Evolutionary conservation across 495 filamentous ascomycete species (phyloP).

Genomic region (Aspergillus bertholletiae): DNA sequence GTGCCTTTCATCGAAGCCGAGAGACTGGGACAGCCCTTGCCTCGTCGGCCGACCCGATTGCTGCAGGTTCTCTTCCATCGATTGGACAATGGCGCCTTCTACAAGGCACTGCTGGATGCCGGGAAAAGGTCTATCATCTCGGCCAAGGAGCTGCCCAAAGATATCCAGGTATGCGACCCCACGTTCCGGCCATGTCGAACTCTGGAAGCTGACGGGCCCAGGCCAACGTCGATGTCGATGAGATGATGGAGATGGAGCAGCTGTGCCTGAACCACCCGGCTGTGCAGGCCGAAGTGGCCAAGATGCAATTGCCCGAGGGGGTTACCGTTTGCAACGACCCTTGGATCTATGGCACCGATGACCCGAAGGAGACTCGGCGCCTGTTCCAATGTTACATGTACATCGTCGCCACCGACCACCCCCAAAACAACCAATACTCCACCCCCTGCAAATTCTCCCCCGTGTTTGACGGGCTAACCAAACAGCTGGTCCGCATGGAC

Average conservation of each 20-base stretch:
- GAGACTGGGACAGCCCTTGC: conserved; percentile 28
- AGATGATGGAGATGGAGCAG: conserved; percentile 38
- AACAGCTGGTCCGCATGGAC: conserved; percentile 57
- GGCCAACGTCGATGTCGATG: no score
- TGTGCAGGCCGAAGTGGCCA: conserved; percentile 39
- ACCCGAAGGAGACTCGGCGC: conserved; percentile 31
- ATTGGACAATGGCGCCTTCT: conserved; percentile 39
- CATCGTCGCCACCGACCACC: conserved; percentile 35
- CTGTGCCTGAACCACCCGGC: conserved; percentile 38
- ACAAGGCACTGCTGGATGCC: conserved; percentile 40
- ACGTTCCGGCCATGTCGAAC: conserved; percentile 24
- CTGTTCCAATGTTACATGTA: conserved; percentile 48
- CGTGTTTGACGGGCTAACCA: conserved; percentile 62
- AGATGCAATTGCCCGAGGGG: conserved; percentile 35
- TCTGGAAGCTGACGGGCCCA: conserved; percentile 34
- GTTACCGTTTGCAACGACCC: conserved; percentile 44
- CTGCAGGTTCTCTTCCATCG: conserved; percentile 39
- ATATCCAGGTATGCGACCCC: conserved; percentile 30
- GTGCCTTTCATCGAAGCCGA: conserved; percentile 42
- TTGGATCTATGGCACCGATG: conserved; percentile 45
- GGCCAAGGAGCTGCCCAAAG: conserved; percentile 37
- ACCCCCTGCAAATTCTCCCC: conserved; percentile 76
- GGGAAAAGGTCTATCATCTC: conserved; percentile 37
- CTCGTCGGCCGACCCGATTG: conserved; percentile 34
- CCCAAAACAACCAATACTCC: conserved; percentile 69